These are phyloP conservation scores for Epichloe brachyelytri DNA, from an alignment of 2,329 filamentous ascomycete species.

Conservation along the genomic window DNA sequence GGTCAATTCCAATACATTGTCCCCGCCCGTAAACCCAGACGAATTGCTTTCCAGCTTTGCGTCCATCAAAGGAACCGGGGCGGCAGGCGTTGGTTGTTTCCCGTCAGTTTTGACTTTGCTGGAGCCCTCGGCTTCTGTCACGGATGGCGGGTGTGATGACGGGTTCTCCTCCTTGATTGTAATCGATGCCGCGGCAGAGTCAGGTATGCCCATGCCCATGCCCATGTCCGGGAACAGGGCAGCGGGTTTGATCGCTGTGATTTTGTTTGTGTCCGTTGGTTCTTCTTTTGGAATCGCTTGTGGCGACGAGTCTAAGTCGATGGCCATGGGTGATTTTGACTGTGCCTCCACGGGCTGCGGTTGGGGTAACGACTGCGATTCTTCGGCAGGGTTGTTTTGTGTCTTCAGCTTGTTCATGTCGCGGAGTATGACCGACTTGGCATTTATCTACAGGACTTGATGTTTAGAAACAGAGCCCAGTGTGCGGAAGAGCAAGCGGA, in stretches of 20 bases:
- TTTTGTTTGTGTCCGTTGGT: slow-evolving; percentile 19
- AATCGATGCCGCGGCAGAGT: slow-evolving; percentile 9
- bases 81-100: slow-evolving; percentile 12
- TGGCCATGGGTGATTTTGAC: slow-evolving; percentile 22
- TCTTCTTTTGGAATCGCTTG: slow-evolving; percentile 15
- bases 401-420: slow-evolving; percentile 33
- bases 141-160: not conserved
- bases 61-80: slow-evolving; percentile 17
- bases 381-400: slow-evolving; percentile 12
- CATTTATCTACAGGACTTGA: slow-evolving; percentile 19
- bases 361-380: slow-evolving; percentile 3
- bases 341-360: slow-evolving; percentile 21
- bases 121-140: not conserved
- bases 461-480: not conserved
- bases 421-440: slow-evolving; percentile 42
- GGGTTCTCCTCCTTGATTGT: slow-evolving; percentile 13
- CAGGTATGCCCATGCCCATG: slow-evolving; percentile 26
- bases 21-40: slow-evolving; percentile 10
- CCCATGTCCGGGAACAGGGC: slow-evolving; percentile 47
- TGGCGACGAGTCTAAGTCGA: slow-evolving; percentile 25
- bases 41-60: slow-evolving; percentile 12
- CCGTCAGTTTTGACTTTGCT: slow-evolving; percentile 15
- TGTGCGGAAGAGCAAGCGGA: not conserved
- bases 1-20: slow-evolving; percentile 8
- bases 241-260: slow-evolving; percentile 20